phyloP scores from a whole-genome alignment of 1,139 yeast species.

The Sugiyamaella grinbergsii region DNA sequence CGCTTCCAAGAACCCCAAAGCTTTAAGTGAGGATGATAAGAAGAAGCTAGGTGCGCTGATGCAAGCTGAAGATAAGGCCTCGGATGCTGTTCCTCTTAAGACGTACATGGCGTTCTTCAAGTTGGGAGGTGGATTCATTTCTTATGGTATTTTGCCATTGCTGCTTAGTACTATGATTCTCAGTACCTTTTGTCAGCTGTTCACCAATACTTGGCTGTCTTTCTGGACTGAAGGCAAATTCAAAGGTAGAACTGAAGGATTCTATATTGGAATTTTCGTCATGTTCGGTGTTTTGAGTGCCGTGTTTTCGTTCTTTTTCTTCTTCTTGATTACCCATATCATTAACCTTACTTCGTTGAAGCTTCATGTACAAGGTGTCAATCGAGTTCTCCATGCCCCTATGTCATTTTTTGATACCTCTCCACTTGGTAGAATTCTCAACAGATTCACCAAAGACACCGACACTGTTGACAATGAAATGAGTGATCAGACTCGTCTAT shows the following conservation, averaged over 20 bases:
- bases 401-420: slow-evolving; percentile 69
- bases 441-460: slow-evolving; percentile 79
- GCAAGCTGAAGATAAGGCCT: slow-evolving; percentile 53
- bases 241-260: slow-evolving; percentile 48
- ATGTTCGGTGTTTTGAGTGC: slow-evolving; percentile 50
- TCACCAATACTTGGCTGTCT: slow-evolving; percentile 81
- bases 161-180: slow-evolving; percentile 46
- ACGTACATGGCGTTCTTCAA: slow-evolving; percentile 56
- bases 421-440: slow-evolving; percentile 70
- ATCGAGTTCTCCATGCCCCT: slow-evolving; percentile 71
- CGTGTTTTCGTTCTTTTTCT: slow-evolving; percentile 47
- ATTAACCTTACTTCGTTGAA: slow-evolving; percentile 48
- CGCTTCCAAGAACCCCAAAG: slow-evolving; percentile 22
- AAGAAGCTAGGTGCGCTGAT: slow-evolving; percentile 41
- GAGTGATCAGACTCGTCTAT: slow-evolving; percentile 45
- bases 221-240: slow-evolving; percentile 75
- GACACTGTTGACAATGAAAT: slow-evolving; percentile 78
- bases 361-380: slow-evolving; percentile 53
- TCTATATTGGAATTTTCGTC: slow-evolving; percentile 74
- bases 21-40: slow-evolving; percentile 26
- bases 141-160: slow-evolving; percentile 47
- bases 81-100: slow-evolving; percentile 49
- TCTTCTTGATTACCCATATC: slow-evolving; percentile 52
- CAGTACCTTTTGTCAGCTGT: slow-evolving; percentile 61
- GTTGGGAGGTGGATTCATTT: slow-evolving; percentile 58